phyloP scores from a whole-genome alignment of 306 rosid species.

The Betula pendula region DNA sequence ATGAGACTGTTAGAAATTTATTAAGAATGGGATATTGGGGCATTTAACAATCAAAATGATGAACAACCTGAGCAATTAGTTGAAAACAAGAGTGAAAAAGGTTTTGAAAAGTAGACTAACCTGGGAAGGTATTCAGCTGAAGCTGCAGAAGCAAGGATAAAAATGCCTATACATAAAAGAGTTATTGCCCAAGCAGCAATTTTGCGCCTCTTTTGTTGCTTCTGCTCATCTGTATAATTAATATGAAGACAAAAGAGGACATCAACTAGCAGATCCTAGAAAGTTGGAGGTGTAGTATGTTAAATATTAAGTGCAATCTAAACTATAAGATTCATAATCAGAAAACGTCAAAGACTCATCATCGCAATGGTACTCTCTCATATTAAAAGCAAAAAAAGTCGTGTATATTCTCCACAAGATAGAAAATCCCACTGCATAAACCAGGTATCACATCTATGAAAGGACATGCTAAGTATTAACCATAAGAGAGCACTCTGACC shows the following conservation, averaged over 20 bases:
- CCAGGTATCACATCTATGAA: neutral
- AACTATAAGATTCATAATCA: neutral
- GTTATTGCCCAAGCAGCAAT: conserved; percentile 66
- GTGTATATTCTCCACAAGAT: neutral
- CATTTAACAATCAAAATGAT: neutral
- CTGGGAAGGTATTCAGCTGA: conserved; percentile 56
- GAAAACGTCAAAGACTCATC: neutral
- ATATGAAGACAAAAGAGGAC: conserved; percentile 15
- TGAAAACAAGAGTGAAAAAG: neutral
- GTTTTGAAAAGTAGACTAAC: conserved; percentile 34
- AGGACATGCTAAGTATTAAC: neutral
- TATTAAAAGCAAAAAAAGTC: neutral
- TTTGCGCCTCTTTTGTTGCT: conserved; percentile 60
- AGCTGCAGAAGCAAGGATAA: conserved; percentile 55
- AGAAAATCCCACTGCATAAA: neutral
- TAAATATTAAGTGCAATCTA: neutral
- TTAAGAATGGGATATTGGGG: neutral
- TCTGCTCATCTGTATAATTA: conserved; percentile 38
- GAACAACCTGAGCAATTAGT: neutral
- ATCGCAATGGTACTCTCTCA: neutral
- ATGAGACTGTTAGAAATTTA: neutral
- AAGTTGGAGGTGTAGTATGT: conserved; percentile 16
- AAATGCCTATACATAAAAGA: conserved; percentile 56
- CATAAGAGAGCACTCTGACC: neutral
- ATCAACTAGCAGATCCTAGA: conserved; percentile 17